A percentile compares a stretch with the other conserved stretches of the same genome.
Evolutionary conservation across 768 basidiomycete species (phyloP).

Genomic region (Boletus vermiculosoides): DNA sequence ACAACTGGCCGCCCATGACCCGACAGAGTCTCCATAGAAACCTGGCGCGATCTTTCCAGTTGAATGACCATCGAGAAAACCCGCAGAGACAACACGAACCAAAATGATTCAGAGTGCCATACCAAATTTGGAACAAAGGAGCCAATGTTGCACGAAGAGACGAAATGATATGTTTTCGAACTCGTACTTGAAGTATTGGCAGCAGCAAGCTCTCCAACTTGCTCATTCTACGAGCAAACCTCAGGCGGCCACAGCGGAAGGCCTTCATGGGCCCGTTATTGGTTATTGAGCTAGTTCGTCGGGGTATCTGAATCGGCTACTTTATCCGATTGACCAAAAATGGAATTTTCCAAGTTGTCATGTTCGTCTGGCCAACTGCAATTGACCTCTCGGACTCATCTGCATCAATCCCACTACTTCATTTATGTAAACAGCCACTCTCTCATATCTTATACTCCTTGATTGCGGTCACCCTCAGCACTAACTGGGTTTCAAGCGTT

Average conservation of each 20-base stretch:
- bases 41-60: neutral
- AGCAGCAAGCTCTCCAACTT: neutral
- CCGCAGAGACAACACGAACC: slow-evolving; percentile 7
- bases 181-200: neutral
- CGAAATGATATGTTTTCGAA: neutral
- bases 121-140: slow-evolving; percentile 12
- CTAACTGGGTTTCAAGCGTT: neutral
- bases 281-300: neutral
- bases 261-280: neutral
- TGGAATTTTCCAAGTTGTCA: neutral
- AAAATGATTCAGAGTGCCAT: neutral
- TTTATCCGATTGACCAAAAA: neutral
- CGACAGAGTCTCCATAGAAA: slow-evolving; percentile 20
- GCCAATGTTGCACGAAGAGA: no score
- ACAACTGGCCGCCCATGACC: neutral
- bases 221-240: neutral
- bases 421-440: neutral
- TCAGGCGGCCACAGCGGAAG: neutral
- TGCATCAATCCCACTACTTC: neutral
- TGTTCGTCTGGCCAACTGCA: neutral
- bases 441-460: neutral
- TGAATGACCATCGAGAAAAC: neutral
- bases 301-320: neutral
- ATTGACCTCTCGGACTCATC: neutral
- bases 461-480: neutral